These are phyloP conservation scores for Petrea volubilis DNA, from an alignment of 257 asterid species.

Conservation along the genomic window DNA sequence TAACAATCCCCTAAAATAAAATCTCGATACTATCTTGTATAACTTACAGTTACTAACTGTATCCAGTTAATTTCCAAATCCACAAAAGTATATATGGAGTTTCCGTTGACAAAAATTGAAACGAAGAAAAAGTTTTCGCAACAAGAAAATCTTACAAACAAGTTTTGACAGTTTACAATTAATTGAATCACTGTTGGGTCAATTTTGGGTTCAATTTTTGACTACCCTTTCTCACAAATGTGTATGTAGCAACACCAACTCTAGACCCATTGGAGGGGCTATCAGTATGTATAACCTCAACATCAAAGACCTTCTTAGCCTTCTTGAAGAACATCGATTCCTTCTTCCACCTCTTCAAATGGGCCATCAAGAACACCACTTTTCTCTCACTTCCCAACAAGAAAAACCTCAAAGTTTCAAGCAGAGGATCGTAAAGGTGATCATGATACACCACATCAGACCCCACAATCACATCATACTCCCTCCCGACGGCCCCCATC, in stretches of 20 bases:
- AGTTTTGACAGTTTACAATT: not conserved
- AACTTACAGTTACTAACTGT: too few relatives aligned
- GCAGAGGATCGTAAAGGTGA: constrained; percentile 63
- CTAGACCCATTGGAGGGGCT: constrained; percentile 55
- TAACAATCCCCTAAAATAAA: too few relatives aligned
- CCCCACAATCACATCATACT: constrained; percentile 65
- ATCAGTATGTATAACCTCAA: constrained; percentile 47
- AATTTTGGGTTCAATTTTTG: not conserved
- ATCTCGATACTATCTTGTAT: too few relatives aligned
- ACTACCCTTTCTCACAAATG: constrained; percentile 36
- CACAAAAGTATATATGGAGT: too few relatives aligned
- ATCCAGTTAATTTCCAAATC: too few relatives aligned
- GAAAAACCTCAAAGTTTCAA: constrained; percentile 50
- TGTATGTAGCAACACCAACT: constrained; percentile 56
- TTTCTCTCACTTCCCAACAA: constrained; percentile 39
- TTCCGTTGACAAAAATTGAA: not conserved
- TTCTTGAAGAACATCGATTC: constrained; percentile 64
- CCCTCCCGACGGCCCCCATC: constrained; percentile 63
- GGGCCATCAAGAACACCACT: constrained; percentile 69
- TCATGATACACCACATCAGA: constrained; percentile 89
- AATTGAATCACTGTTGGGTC: not conserved
- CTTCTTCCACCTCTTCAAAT: constrained; percentile 84
- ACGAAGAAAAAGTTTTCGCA: not conserved
- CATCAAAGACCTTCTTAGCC: constrained; percentile 58
- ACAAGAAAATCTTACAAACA: not conserved